Evolutionary conservation across 164 flowering plant species (phyloP), one percentile per base, ranked within the genome.

Genomic region (Sedum album): DNA sequence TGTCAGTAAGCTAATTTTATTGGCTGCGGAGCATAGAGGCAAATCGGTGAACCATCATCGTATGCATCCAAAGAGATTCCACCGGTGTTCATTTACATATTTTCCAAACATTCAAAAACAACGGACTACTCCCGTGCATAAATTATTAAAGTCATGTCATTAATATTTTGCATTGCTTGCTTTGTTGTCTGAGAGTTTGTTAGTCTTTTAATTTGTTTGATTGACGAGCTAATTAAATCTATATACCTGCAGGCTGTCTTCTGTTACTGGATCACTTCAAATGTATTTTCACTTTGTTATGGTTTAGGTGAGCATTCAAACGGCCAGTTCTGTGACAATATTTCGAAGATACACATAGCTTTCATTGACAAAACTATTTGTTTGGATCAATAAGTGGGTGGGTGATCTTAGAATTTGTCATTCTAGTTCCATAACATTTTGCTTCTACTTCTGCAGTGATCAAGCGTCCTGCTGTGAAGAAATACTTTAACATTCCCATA

Each of bases 231-330:
- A 5, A 57, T 57, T 26, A 13, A 10, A 36, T 65, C 38, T 14
- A 44, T 21, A 4, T 7, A 2, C 73, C 67, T 79, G 76, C 87
- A 86, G 95, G 91, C 87, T 48, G 74, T 88, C 65, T 88, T 86
- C 73, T 87, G 85, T 73, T 88, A 85, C 73, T 88, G 95, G 95
- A 31, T 84, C 35, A 85, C 90, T 53, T 82, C 91, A 67, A 88
- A 85, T 69, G 0, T 82, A 26, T 84, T 84, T 66, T 88, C 91
- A 1, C 80, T 86, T 1, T 17, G 20, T 3, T 88, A 83, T 80
- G 88, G 91, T 30, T 70, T 76, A 42, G 90, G 91, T 88, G 71
- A 76, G 87, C 72, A 53, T 26, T 57, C 48, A 44, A 44, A 5
- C 48, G 15, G 15, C n/a, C 62, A 5, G 20, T 53, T 6, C 8